Base-by-base conservation (phyloP, 1,284 basidiomycete species). In the Phenoliferia sp. region DNA sequence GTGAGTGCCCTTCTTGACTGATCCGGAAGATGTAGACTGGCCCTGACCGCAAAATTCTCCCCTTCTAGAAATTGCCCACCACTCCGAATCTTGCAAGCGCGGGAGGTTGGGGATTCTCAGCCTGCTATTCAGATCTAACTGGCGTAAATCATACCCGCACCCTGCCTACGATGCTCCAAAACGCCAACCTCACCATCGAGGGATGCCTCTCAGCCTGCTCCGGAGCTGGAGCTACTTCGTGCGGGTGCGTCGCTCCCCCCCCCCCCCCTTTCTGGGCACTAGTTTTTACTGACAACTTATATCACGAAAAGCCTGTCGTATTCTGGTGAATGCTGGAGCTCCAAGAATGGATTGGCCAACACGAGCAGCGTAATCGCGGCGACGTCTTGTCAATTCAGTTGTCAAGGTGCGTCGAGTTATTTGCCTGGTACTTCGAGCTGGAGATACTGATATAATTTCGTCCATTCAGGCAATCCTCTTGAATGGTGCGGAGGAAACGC, bases 171-270 rank as follows among this genome's bases (percentile, higher is more conserved):
- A 39, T 35, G 26, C 19, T 66, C 10, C 16, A n/a, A n/a, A 66
- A 60, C 34, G 9, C 56, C 16, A 68, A 68, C 56, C 56, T 44
- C 12, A 71, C 69, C 7, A 50, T 68, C 57, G 69, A 71, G 31
- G 67, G 33, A 7, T 71, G 69, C 59, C 39, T 71, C 32, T 28
- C 33, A 22, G 61, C 67, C 2, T 68, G 67, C 29, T 7, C 33
- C 0, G 2, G 33, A 5, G 29, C 32, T 10, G 59, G 60, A 17
- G 67, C 67, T 2, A 52, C 16, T 1, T 50, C 62, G 34, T 68
- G 58, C 62, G 69, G 67, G 3, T n/a, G n/a, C n/a, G n/a, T n/a
- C n/a, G n/a, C n/a, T n/a, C n/a, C n/a, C n/a, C n/a, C n/a, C n/a
- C n/a, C n/a, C n/a, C n/a, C 48, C 62, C 9, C 50, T 3, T 12